These are phyloP conservation scores for Prosopis cineraria DNA, from an alignment of 306 rosid species.

Conservation along the genomic window DNA sequence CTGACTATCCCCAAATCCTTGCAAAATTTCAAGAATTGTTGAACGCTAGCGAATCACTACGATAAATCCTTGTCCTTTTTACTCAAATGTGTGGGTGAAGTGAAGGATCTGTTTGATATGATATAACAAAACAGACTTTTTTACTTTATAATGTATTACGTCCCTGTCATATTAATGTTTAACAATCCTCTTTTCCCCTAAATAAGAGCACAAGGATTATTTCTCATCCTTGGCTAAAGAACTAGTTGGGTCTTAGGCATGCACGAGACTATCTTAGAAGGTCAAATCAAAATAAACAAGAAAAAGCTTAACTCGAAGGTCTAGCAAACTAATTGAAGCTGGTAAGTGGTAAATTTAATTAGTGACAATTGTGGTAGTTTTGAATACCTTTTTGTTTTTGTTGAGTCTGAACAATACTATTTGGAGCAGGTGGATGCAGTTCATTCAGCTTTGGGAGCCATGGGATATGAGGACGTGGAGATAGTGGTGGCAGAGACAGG, in stretches of 20 bases:
- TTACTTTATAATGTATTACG: neutral
- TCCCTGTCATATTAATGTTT: neutral
- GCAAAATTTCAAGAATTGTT: too few species aligned
- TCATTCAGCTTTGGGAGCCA: conserved; percentile 64
- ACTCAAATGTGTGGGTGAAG: neutral
- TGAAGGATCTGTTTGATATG: neutral
- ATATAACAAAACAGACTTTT: neutral
- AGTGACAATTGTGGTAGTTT: too few species aligned
- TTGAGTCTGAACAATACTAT: neutral
- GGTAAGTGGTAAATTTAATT: too few species aligned
- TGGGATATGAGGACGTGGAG: conserved; percentile 65
- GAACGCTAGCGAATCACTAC: too few species aligned
- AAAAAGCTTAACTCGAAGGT: neutral
- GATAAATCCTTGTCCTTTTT: too few species aligned
- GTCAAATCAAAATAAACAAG: neutral
- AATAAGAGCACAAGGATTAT: neutral
- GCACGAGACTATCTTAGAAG: neutral
- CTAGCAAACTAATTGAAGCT: neutral
- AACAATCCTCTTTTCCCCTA: neutral
- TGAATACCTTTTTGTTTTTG: neutral
- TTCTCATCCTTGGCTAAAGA: too few species aligned
- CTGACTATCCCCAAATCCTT: too few species aligned
- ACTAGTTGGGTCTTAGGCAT: too few species aligned
- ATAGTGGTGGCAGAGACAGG: conserved; percentile 94
- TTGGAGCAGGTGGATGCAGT: conserved; percentile 77